Base-by-base conservation (phyloP, 306 rosid species). In the Begonia fuchsioides region DNA sequence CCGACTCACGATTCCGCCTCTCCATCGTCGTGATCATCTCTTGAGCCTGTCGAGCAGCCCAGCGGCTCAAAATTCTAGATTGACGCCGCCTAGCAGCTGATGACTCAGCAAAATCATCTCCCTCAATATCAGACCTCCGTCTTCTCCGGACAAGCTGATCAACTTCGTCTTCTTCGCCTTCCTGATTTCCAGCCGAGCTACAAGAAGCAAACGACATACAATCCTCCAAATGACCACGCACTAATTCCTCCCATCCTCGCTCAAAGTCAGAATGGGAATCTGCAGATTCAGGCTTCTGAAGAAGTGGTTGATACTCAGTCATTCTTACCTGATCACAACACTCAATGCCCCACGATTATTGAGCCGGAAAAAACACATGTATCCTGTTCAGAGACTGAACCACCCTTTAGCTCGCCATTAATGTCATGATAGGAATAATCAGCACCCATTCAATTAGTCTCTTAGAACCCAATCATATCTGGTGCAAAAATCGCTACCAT, bases 21-120 rank as follows among this genome's bases (percentile, higher is more conserved):
- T 92, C 98, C 55, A 92, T 92, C 0, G 98, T 82, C 7, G 94
- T 86, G n/a, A 92, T 92, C 98, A 92, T 92, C 73, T 92, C 98
- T 71, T 92, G 98, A 0, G 98, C 96, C 76, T 92, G 98, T 52
- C 82, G 73, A 1, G 96, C 98, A 57, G 98, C 98, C 98, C 96
- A 86, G 47, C 93, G 65, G 66, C 93, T 82, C 76, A 92, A 70
- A 71, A 85, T 79, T 57, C 93, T 68, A 0, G 98, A 92, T 60
- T 92, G 98, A 56, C 84, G 83, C 32, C 93, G 62, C 16, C 86
- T 72, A 3, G 86, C 87, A 43, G 95, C 98, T 0, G 98, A 92
- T 0, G 98, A 92, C 68, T 92, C 98, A 0, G 94, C 98, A 57
- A 92, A 72, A 82, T 85, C 94, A 66, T 92, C 82, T 39, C 86